A percentile compares a stretch with the other conserved stretches of the same genome.
Conservation (phyloP, 306 rosid species). For the Lathyrus aphaca region DNA sequence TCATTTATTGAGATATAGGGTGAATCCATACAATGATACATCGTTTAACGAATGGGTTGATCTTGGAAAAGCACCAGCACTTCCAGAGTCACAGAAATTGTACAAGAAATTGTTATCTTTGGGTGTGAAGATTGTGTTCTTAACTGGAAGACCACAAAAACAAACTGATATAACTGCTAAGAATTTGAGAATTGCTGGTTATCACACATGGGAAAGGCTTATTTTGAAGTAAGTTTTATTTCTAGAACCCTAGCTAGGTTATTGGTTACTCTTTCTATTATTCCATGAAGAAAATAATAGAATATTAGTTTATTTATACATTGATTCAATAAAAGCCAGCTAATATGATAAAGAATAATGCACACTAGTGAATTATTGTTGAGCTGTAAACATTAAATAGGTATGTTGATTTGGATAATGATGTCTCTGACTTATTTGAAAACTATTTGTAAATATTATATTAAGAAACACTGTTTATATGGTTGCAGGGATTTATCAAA, state of each 20-base stretch:
- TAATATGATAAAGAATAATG: no score
- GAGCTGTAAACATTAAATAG: no score
- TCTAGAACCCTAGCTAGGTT: no score
- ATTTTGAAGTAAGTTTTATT: conserved; percentile 48
- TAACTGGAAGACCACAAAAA: conserved; percentile 50
- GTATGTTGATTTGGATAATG: no score
- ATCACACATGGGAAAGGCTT: conserved; percentile 50
- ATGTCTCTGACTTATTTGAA: no score
- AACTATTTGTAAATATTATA: no score
- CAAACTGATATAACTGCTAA: conserved; percentile 1
- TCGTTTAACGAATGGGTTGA: conserved; percentile 41
- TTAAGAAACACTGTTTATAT: neutral
- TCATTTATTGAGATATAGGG: conserved; percentile 34
- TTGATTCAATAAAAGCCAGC: no score
- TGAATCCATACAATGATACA: conserved; percentile 35
- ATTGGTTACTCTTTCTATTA: no score
- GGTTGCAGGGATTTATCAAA: neutral
- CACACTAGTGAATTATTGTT: no score
- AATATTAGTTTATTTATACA: no score
- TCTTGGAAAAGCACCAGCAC: conserved; percentile 45
- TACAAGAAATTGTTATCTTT: conserved; percentile 44
- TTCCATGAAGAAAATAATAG: no score
- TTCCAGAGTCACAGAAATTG: conserved; percentile 54
- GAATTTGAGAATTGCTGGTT: conserved; percentile 56
- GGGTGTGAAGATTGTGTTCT: conserved; percentile 52